These are phyloP conservation scores for Sequoia sempervirens DNA, from an alignment of 75 land plant species.

Conservation along the genomic window DNA sequence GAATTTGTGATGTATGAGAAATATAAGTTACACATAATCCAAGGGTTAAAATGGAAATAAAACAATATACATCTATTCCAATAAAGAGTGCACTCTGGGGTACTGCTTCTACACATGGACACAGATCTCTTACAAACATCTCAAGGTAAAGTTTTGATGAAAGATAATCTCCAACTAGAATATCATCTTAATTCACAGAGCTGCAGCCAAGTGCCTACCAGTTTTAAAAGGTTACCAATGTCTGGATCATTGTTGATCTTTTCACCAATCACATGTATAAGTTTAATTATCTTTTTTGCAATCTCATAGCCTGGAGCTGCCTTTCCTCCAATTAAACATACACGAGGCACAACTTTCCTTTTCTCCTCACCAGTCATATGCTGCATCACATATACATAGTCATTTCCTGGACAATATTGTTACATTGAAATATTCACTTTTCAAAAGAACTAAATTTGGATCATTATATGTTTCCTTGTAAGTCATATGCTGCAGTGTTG, in stretches of 20 bases:
- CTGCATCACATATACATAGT: constrained; percentile 21
- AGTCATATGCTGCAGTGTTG: no score
- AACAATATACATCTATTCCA: background rate
- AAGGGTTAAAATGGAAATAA: background rate
- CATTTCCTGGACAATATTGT: background rate
- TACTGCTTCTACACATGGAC: background rate
- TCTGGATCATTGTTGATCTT: constrained; percentile 70
- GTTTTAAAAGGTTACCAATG: constrained; percentile 68
- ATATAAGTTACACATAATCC: background rate
- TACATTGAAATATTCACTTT: background rate
- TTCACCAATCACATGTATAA: constrained; percentile 61
- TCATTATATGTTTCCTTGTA: background rate
- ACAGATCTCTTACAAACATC: background rate
- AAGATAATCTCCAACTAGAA: background rate
- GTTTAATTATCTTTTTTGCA: constrained; percentile 77
- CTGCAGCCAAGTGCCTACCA: constrained; percentile 31
- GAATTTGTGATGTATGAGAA: background rate
- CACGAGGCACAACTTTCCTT: constrained; percentile 73
- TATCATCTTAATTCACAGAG: background rate
- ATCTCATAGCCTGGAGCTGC: constrained; percentile 83
- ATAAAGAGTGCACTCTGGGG: background rate
- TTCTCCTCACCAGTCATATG: constrained; percentile 58
- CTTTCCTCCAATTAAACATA: constrained; percentile 76
- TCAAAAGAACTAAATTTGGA: background rate
- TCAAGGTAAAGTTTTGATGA: background rate